Evolutionary conservation across 106 monocot genomes (phyloP).

Genomic region (Apostasia ramifera): DNA sequence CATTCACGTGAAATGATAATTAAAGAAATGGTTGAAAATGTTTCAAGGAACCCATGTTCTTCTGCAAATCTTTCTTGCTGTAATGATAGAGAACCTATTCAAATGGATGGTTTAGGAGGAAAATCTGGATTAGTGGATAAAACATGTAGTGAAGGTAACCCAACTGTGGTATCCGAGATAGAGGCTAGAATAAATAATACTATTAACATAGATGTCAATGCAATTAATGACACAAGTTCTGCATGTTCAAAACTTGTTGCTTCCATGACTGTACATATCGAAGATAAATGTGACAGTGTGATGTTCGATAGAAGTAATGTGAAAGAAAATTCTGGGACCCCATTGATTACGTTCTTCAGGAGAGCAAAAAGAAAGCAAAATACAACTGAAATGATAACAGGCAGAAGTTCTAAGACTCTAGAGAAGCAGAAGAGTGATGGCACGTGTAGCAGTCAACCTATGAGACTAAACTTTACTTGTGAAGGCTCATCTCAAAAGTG

Average conservation of each 20-base stretch:
- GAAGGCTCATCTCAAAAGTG: conserved; percentile 5
- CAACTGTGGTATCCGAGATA: neutral
- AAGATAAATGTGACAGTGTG: neutral
- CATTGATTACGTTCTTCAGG: conserved; percentile 6
- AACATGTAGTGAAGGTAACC: conserved; percentile 6
- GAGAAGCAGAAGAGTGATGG: neutral
- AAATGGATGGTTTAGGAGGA: neutral
- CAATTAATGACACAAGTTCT: neutral
- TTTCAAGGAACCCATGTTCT: neutral
- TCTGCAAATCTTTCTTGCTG: too few relatives aligned
- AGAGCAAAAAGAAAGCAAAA: conserved; percentile 4
- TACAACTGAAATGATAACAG: neutral
- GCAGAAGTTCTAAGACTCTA: neutral
- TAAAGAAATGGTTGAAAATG: neutral
- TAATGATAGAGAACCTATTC: neutral
- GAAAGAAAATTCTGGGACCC: neutral
- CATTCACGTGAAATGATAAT: neutral
- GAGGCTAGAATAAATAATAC: neutral
- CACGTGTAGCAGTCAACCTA: neutral
- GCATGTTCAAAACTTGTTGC: conserved; percentile 4
- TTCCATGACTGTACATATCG: neutral
- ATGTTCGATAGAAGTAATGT: neutral
- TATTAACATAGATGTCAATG: neutral
- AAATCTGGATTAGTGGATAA: neutral
- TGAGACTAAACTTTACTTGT: neutral